Conservation (phyloP, 176 grass and related monocot genomes). For the Oryza glaberrima region DNA sequence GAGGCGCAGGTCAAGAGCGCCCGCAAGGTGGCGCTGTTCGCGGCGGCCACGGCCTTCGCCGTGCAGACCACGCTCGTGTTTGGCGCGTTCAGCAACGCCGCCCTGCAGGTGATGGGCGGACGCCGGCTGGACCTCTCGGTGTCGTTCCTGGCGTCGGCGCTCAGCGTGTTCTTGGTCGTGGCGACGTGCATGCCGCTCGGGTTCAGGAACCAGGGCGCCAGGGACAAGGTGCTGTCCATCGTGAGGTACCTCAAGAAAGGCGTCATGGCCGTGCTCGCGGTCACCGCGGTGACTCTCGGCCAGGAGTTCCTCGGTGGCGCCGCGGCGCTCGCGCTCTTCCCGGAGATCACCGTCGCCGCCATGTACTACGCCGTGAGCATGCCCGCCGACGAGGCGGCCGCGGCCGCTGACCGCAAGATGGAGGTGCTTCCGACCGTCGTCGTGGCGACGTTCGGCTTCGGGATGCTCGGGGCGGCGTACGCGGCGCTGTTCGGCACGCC, state of each 20-base stretch:
- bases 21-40: slow-evolving; percentile 40
- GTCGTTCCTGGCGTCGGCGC: slow-evolving; percentile 45
- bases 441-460: slow-evolving; percentile 48
- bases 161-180: slow-evolving; percentile 40
- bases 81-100: slow-evolving; percentile 34
- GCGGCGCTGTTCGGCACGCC: slow-evolving; percentile 33
- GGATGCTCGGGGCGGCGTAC: slow-evolving; percentile 43
- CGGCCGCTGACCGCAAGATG: neutral
- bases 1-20: slow-evolving; percentile 36
- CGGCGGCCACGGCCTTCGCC: slow-evolving; percentile 28
- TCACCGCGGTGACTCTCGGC: slow-evolving; percentile 36
- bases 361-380: slow-evolving; percentile 34
- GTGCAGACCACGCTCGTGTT: slow-evolving; percentile 35
- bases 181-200: slow-evolving; percentile 47
- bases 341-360: slow-evolving; percentile 31
- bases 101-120: neutral
- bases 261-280: slow-evolving; percentile 39
- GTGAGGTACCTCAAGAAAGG: slow-evolving; percentile 40
- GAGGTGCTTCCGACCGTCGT: slow-evolving; percentile 39
- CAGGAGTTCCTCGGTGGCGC: slow-evolving; percentile 40
- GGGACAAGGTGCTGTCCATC: slow-evolving; percentile 36
- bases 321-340: slow-evolving; percentile 36
- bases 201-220: neutral
- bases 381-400: neutral
- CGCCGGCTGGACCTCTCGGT: slow-evolving; percentile 29